Base-by-base conservation (phyloP, 495 filamentous ascomycete genomes). In the Eremomyces bilateralis region DNA sequence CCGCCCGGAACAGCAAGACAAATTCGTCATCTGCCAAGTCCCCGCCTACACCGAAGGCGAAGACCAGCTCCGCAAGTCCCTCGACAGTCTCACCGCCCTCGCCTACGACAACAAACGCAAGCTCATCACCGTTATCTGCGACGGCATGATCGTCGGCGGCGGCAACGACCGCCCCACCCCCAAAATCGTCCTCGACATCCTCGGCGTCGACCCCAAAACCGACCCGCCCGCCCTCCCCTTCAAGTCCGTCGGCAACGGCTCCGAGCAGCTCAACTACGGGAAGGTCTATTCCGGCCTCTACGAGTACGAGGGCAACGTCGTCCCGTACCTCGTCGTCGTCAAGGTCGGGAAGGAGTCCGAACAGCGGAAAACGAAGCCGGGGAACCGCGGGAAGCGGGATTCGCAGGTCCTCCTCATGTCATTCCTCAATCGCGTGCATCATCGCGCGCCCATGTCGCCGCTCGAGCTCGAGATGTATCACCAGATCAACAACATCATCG, bases 271-370 rank as follows among this genome's bases (percentile, higher is more conserved):
- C 38, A 97, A 97, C 59, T 94, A 92, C 44, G 88, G 82, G 46
- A 97, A 97, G 56, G 83, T 97, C 21, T 97, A 94, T 52, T 95
- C 88, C 32, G 88, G 88, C 50, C 71, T 97, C 4, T 97, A 97
- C 52, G 88, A 97, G 53, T 93, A 71, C 38, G 83, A 97, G 61
- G 88, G 84, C 49, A 91, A 92, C 49, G 84, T 97, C 10, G 88
- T 97, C 15, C 88, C 88, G 1, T 97, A 93, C 48, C 56, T 95
- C 8, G 88, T 97, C 4, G 64, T 95, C 27, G 90, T 95, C 46
- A 97, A 97, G 59, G 72, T 92, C 21, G 88, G 88, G 54, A 94
- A 93, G 58, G 81, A 91, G 52, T 90, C 83, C 10, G 88, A 97
- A 49, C 82, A 90, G 47, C 61, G 56, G 47, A 92, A 84, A 56